A percentile compares a stretch with the other conserved stretches of the same genome.
Conservation (phyloP, 495 filamentous ascomycete genomes). For the Aspergillus nidulans region DNA sequence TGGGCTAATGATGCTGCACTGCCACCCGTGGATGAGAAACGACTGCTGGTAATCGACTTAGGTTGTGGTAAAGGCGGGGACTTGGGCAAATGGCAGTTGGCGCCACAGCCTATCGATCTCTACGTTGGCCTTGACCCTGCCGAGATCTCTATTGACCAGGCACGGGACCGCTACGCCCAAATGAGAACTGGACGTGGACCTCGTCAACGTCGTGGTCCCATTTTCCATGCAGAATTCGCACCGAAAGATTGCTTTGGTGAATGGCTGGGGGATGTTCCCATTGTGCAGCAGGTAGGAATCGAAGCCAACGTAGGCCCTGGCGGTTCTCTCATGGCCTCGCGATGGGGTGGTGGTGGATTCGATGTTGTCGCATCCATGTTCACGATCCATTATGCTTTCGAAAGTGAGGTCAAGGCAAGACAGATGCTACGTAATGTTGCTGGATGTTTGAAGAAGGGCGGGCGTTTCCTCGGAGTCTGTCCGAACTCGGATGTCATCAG, state of each 20-base stretch:
- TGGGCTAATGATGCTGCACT: constrained; percentile 52
- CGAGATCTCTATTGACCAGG: constrained; percentile 85
- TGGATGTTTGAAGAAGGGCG: constrained; percentile 83
- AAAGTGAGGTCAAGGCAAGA: constrained; percentile 80
- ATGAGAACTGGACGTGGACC: constrained; percentile 61
- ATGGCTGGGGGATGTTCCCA: constrained; percentile 68
- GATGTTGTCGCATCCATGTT: constrained; percentile 99
- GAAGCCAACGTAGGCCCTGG: constrained; percentile 61
- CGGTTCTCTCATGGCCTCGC: constrained; percentile 48
- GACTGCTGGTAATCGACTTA: constrained; percentile 79
- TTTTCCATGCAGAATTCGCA: constrained; percentile 81
- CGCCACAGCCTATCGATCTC: constrained; percentile 76
- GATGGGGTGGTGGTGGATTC: constrained; percentile 74
- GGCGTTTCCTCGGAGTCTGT: constrained; percentile 87
- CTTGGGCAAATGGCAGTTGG: constrained; percentile 88
- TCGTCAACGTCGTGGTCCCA: constrained; percentile 52
- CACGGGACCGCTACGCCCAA: constrained; percentile 70
- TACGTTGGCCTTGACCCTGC: constrained; percentile 94
- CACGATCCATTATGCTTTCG: constrained; percentile 98
- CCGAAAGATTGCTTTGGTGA: constrained; percentile 87
- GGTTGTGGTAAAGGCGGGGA: constrained; percentile 97
- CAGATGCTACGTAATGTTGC: constrained; percentile 93
- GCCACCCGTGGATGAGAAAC: constrained; percentile 39
- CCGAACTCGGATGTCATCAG: constrained; percentile 88
- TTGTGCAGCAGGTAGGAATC: constrained; percentile 80